These are phyloP conservation scores for Clonostachys chloroleuca DNA, from an alignment of 2,329 filamentous ascomycete species.

Conservation along the genomic window DNA sequence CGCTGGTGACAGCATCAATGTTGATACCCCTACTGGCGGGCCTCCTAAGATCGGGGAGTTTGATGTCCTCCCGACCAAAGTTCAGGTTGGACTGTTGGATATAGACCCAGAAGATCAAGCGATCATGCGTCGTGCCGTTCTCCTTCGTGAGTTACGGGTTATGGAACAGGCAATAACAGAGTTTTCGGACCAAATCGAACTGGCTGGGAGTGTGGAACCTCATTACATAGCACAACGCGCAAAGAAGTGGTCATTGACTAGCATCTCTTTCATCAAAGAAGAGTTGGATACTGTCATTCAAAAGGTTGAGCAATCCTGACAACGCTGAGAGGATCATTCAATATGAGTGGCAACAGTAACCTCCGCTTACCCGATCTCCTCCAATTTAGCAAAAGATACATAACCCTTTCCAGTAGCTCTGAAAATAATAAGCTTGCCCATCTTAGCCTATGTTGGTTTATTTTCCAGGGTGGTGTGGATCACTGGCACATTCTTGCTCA, in stretches of 20 bases:
- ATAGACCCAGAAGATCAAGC: background rate
- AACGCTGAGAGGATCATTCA: too few relatives aligned
- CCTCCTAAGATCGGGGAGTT: background rate
- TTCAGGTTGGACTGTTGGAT: background rate
- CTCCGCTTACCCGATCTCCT: too few relatives aligned
- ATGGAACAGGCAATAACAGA: background rate
- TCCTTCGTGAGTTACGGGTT: background rate
- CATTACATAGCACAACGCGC: background rate
- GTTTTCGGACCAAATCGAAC: background rate
- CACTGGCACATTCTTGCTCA: too few relatives aligned
- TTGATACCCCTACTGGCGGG: background rate
- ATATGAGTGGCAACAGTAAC: too few relatives aligned
- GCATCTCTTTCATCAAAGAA: background rate
- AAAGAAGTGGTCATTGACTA: background rate
- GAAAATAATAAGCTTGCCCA: too few relatives aligned
- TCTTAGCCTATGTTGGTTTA: too few relatives aligned
- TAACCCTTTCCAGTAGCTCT: too few relatives aligned
- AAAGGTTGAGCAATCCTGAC: too few relatives aligned
- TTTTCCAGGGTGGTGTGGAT: too few relatives aligned
- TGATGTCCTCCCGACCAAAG: background rate
- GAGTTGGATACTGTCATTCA: background rate
- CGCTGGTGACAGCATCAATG: background rate
- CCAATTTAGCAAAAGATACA: too few relatives aligned
- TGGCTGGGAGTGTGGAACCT: background rate
- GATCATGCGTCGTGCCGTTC: background rate